These are phyloP conservation scores for Cercospora sp. DNA, from an alignment of 2,329 filamentous ascomycete genomes.

Conservation along the genomic window DNA sequence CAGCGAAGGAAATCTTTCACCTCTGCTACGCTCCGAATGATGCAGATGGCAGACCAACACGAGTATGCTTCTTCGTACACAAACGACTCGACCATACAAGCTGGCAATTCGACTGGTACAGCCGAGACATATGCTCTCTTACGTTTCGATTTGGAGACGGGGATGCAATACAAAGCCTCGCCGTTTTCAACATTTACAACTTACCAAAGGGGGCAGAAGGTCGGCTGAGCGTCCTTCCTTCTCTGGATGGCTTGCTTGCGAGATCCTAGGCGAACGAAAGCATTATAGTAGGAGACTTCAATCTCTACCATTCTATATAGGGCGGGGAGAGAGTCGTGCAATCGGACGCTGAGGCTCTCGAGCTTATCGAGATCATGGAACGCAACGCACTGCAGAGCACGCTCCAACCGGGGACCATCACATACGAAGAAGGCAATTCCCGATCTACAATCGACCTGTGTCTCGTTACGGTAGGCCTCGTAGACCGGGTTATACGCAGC, in stretches of 20 bases:
- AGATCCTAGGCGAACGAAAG: slow-evolving; percentile 5
- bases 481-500: not conserved
- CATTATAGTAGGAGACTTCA: slow-evolving; percentile 5
- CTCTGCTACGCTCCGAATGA: not conserved
- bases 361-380: slow-evolving; percentile 1
- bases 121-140: not conserved
- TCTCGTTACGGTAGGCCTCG: not conserved
- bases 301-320: not conserved
- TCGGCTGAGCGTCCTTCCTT: not conserved
- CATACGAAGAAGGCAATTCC: slow-evolving; percentile 2
- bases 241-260: not conserved
- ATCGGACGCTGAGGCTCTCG: not conserved
- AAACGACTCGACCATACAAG: not conserved
- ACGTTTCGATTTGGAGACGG: not conserved
- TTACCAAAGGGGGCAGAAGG: not conserved
- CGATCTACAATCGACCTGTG: not conserved
- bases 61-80: not conserved
- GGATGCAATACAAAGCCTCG: not conserved
- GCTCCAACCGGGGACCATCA: not conserved
- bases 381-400: not conserved
- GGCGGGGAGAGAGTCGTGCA: not conserved
- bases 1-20: not conserved
- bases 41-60: not conserved
- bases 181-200: not conserved
- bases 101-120: not conserved